A percentile compares a stretch with the other conserved stretches of the same genome.
Conservation (phyloP, 805 yeast species). For the Isabelozyma heimii region DNA sequence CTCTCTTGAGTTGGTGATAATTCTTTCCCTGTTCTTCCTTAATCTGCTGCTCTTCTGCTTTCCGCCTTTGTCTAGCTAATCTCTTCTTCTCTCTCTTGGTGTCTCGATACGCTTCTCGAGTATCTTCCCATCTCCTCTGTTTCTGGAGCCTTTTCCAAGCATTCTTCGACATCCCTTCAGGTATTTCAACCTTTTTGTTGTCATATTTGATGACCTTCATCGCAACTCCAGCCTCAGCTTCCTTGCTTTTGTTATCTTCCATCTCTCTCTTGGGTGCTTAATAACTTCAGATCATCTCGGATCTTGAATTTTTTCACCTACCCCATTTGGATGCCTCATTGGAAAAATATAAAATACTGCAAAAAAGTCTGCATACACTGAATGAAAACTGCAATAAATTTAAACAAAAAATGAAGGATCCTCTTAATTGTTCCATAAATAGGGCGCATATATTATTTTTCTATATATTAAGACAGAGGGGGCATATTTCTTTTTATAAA, state of each 20-base stretch:
- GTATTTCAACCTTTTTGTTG: constrained; percentile 30
- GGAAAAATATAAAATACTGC: not conserved
- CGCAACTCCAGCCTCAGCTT: not conserved
- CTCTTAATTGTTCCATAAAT: too few species aligned
- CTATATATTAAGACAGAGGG: too few species aligned
- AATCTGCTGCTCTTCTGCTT: constrained; percentile 11
- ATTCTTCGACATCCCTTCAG: constrained; percentile 84
- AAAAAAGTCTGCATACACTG: not conserved
- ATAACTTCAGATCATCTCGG: not conserved
- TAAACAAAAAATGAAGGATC: too few species aligned
- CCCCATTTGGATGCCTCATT: not conserved
- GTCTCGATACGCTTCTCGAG: constrained; percentile 58
- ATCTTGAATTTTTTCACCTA: not conserved
- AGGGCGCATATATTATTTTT: too few species aligned
- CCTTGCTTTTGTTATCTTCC: not conserved
- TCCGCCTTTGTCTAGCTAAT: constrained; percentile 23
- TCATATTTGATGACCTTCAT: not conserved
- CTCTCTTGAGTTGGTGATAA: constrained; percentile 23
- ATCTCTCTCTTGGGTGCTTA: not conserved
- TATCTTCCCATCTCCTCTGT: constrained; percentile 56
- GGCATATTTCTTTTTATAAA: too few species aligned
- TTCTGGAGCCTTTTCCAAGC: constrained; percentile 78
- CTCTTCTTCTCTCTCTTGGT: constrained; percentile 55
- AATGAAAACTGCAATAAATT: too few species aligned
- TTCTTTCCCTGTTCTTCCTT: constrained; percentile 30